Percentiles rank a stretch among this genome's conserved stretches.
phyloP scores from a whole-genome alignment of 1,139 yeast genomes.

The Geotrichum bryndzae region DNA sequence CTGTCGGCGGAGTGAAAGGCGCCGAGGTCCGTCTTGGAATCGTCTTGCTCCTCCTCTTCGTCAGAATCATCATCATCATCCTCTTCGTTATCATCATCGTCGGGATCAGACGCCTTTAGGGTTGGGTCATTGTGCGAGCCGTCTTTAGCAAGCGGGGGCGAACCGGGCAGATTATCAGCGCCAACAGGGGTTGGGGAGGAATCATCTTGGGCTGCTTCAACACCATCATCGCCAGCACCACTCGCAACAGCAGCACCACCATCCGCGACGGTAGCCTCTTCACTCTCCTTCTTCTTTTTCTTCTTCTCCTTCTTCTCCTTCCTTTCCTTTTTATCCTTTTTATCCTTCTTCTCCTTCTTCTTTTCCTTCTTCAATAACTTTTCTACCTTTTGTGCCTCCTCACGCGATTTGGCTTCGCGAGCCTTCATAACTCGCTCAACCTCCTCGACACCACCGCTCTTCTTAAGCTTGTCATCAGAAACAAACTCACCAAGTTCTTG shows the following conservation, averaged over 20 bases:
- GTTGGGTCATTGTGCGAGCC: neutral
- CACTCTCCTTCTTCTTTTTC: constrained; percentile 30
- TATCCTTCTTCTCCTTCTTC: constrained; percentile 36
- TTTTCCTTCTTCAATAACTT: constrained; percentile 2
- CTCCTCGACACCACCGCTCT: constrained; percentile 85
- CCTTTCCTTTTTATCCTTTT: constrained; percentile 50
- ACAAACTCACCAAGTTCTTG: constrained; percentile 78
- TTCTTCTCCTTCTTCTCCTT: constrained; percentile 35
- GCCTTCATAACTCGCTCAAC: constrained; percentile 61
- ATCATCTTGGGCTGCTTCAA: neutral
- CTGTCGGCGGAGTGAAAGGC: constrained; percentile 1
- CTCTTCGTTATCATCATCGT: neutral
- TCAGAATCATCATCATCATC: neutral
- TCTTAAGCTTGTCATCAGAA: constrained; percentile 64
- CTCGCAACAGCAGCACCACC: neutral
- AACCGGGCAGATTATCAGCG: neutral
- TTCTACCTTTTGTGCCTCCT: constrained; percentile 27
- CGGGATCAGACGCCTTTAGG: neutral
- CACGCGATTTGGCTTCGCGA: constrained; percentile 47
- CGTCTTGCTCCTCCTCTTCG: neutral
- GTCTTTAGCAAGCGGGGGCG: neutral
- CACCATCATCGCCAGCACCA: neutral
- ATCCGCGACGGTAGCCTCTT: neutral
- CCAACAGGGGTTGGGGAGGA: neutral
- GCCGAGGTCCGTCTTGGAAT: neutral